A percentile compares a stretch with the other conserved stretches of the same genome.
Evolutionary conservation across 805 yeast genomes (phyloP).

Genomic region (Pichia ethanolica): DNA sequence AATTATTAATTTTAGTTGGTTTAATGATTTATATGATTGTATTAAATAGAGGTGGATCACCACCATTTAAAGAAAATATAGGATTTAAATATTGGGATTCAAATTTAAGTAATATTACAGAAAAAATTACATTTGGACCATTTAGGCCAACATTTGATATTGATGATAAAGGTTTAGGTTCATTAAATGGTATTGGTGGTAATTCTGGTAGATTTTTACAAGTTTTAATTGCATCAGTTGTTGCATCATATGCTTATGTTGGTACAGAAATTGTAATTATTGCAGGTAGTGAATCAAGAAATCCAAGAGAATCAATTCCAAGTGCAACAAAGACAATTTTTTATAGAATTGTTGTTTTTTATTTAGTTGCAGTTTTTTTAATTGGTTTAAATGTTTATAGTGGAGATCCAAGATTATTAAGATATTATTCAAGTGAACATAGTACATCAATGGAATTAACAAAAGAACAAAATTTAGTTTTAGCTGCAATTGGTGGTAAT

Average conservation of each 20-base stretch:
- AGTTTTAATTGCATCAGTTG: slow-evolving; percentile 50
- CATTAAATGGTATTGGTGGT: slow-evolving; percentile 53
- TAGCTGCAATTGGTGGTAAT: slow-evolving; percentile 22
- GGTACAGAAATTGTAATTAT: slow-evolving; percentile 80
- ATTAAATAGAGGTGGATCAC: slow-evolving; percentile 52
- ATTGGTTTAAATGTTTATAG: slow-evolving; percentile 68
- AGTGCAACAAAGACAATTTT: slow-evolving; percentile 70
- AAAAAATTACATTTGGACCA: slow-evolving; percentile 53
- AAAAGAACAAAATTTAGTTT: slow-evolving; percentile 14
- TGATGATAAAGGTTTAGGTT: slow-evolving; percentile 50
- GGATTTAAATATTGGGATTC: slow-evolving; percentile 70
- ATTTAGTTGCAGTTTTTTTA: slow-evolving; percentile 57
- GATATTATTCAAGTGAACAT: slow-evolving; percentile 39
- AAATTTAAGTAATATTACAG: slow-evolving; percentile 39
- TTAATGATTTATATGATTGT: slow-evolving; percentile 60
- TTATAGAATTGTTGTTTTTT: slow-evolving; percentile 59
- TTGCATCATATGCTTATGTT: slow-evolving; percentile 67
- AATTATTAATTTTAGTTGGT: slow-evolving; percentile 44
- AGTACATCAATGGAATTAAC: slow-evolving; percentile 14
- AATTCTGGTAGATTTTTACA: slow-evolving; percentile 53
- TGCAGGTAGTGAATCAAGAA: slow-evolving; percentile 81
- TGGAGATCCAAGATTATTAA: slow-evolving; percentile 66
- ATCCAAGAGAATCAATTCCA: slow-evolving; percentile 72
- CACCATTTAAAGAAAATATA: slow-evolving; percentile 34
- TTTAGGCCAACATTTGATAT: slow-evolving; percentile 69